phyloP scores from a whole-genome alignment of 208 protist genomes.

The Wallacemonas rigidus region DNA sequence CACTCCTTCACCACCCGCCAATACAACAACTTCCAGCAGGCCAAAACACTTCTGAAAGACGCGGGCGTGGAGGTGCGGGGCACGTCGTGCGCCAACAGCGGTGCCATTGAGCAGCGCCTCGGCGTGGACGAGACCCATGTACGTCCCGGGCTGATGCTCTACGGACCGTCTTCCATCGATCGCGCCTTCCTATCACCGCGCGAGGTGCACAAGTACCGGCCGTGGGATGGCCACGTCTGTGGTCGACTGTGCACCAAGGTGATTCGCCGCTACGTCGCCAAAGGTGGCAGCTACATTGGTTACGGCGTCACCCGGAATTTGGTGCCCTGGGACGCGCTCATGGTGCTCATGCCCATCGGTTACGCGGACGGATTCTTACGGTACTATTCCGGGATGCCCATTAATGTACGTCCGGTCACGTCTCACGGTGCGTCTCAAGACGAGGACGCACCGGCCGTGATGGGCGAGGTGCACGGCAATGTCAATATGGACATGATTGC shows the following conservation, averaged over 20 bases:
- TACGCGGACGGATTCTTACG: slow-evolving; percentile 65
- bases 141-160: slow-evolving; percentile 57
- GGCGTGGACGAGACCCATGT: slow-evolving; percentile 52
- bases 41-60: slow-evolving; percentile 30
- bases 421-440: neutral
- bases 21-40: slow-evolving; percentile 40
- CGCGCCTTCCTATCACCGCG: slow-evolving; percentile 25
- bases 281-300: slow-evolving; percentile 45
- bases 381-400: slow-evolving; percentile 40
- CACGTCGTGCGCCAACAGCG: slow-evolving; percentile 54
- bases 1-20: slow-evolving; percentile 42
- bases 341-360: slow-evolving; percentile 48
- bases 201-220: slow-evolving; percentile 29
- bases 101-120: slow-evolving; percentile 47
- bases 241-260: slow-evolving; percentile 56
- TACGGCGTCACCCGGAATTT: slow-evolving; percentile 48
- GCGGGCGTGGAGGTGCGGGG: slow-evolving; percentile 52
- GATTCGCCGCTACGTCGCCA: slow-evolving; percentile 41
- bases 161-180: slow-evolving; percentile 42
- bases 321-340: slow-evolving; percentile 35
- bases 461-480: slow-evolving; percentile 45
- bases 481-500: slow-evolving; percentile 59
- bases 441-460: slow-evolving; percentile 22
- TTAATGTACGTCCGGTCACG: slow-evolving; percentile 32
- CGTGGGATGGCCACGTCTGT: slow-evolving; percentile 41